Evolutionary conservation across 179 eudicot genomes (phyloP).

Genomic region (Gypsophila paniculata): DNA sequence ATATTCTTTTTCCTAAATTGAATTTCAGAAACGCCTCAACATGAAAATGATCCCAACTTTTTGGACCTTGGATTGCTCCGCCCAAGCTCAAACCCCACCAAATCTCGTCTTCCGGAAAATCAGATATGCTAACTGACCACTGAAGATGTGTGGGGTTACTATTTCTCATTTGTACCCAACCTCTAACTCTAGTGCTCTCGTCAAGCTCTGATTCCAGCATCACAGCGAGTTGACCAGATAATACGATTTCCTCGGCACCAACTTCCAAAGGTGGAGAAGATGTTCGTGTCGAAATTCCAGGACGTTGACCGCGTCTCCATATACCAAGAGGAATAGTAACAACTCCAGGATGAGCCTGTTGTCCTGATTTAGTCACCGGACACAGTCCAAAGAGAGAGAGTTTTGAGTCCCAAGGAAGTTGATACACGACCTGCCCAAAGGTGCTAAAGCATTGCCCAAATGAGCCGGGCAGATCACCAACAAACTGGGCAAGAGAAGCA

Average conservation of each 20-base stretch:
- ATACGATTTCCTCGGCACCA: conserved; percentile 13
- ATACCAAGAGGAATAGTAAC: conserved; percentile 48
- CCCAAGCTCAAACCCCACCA: conserved; percentile 90
- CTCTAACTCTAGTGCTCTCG: conserved; percentile 62
- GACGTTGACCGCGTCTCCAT: conserved; percentile 28
- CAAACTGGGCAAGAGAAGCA: conserved; percentile 75
- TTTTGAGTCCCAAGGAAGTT: conserved; percentile 52
- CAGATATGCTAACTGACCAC: conserved; percentile 72
- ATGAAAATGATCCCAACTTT: conserved; percentile 59
- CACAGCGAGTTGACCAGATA: conserved; percentile 53
- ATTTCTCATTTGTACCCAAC: conserved; percentile 67
- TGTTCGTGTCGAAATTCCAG: conserved; percentile 33
- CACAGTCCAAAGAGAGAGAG: conserved; percentile 65
- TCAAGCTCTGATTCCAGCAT: conserved; percentile 73
- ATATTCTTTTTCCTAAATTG: conserved; percentile 47
- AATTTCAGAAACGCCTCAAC: conserved; percentile 63
- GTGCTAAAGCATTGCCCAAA: conserved; percentile 56
- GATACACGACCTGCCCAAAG: conserved; percentile 69
- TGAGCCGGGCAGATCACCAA: conserved; percentile 40
- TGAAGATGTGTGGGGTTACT: conserved; percentile 43
- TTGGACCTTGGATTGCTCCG: conserved; percentile 37
- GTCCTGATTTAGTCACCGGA: conserved; percentile 36
- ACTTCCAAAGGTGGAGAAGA: conserved; percentile 31
- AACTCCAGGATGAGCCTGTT: conserved; percentile 42
- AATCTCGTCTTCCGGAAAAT: conserved; percentile 71